These are phyloP conservation scores for Magnaporthales sp. DNA, from an alignment of 2,329 filamentous ascomycete species.

Conservation along the genomic window DNA sequence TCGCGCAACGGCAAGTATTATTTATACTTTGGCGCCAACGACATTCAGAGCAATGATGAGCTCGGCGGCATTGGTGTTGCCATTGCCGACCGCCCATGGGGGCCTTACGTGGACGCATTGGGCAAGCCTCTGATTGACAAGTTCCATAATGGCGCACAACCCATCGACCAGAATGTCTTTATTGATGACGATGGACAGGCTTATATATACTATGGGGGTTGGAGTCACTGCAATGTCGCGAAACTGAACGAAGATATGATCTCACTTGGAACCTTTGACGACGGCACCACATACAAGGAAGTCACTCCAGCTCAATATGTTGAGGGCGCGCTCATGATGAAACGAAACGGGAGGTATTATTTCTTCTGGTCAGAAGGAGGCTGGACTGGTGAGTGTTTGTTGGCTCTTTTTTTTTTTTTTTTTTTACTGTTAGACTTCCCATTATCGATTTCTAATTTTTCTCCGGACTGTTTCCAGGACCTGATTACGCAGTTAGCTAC, in stretches of 20 bases:
- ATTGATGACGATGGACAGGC: constrained; percentile 29
- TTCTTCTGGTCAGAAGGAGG: constrained; percentile 35
- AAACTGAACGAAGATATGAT: constrained; percentile 34
- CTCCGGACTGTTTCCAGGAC: constrained; percentile 17
- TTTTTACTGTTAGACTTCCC: neutral
- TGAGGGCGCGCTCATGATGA: constrained; percentile 34
- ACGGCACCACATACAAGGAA: constrained; percentile 28
- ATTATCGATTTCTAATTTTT: neutral
- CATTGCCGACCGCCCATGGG: constrained; percentile 24
- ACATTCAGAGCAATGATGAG: constrained; percentile 26
- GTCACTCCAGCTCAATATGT: constrained; percentile 37
- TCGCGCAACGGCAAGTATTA: constrained; percentile 34
- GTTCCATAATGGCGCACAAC: constrained; percentile 36
- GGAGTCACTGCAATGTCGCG: constrained; percentile 31
- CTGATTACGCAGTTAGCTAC: constrained; percentile 35
- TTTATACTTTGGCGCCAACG: constrained; percentile 41
- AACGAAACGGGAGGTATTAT: constrained; percentile 30
- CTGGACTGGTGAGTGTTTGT: constrained; percentile 22
- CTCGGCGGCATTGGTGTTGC: constrained; percentile 34
- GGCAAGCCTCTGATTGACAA: constrained; percentile 31
- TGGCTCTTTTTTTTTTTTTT: neutral
- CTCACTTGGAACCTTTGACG: constrained; percentile 29
- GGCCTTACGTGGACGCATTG: constrained; percentile 31
- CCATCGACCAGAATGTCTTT: constrained; percentile 36
- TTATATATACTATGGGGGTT: constrained; percentile 35